Conservation (phyloP, 768 basidiomycete species). For the Xanthoconium purpureum region DNA sequence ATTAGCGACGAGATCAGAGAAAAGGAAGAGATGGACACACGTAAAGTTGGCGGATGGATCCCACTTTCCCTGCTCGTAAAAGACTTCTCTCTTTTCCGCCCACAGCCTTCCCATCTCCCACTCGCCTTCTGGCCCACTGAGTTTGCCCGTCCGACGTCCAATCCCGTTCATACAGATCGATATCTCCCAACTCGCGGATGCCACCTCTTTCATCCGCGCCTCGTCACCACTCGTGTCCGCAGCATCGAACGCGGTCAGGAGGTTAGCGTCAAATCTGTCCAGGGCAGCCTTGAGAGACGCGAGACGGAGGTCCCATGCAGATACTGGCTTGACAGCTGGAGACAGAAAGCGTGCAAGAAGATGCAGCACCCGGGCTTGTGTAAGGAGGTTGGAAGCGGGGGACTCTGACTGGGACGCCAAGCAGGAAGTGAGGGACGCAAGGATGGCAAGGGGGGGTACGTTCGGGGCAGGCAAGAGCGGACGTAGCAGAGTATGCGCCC, state of each 20-base stretch:
- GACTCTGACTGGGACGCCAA: conserved; percentile 39
- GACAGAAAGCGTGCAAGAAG: conserved; percentile 77
- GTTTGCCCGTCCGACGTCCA: background rate
- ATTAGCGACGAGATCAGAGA: background rate
- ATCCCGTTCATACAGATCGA: background rate
- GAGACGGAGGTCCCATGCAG: conserved; percentile 59
- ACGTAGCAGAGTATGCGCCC: conserved; percentile 62
- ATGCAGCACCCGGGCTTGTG: conserved; percentile 66
- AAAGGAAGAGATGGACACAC: conserved; percentile 37
- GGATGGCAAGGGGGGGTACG: conserved; percentile 62
- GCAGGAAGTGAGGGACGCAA: conserved; percentile 47
- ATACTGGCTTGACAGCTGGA: conserved; percentile 63
- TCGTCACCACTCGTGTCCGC: conserved; percentile 76
- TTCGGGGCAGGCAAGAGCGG: conserved; percentile 56
- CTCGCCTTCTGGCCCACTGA: conserved; percentile 33
- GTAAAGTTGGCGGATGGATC: conserved; percentile 80
- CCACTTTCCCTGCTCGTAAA: conserved; percentile 83
- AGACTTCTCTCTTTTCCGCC: conserved; percentile 93
- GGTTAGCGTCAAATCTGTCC: conserved; percentile 83
- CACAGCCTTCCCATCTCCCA: conserved; percentile 96
- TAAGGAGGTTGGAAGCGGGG: conserved; percentile 39
- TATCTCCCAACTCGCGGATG: conserved; percentile 37
- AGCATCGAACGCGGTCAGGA: conserved; percentile 87
- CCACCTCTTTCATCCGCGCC: conserved; percentile 72
- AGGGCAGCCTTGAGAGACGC: conserved; percentile 70